Percentiles rank a stretch among this genome's conserved stretches.
Evolutionary conservation across 805 yeast genomes (phyloP).

Genomic region (Sungouiozyma intestinalis): DNA sequence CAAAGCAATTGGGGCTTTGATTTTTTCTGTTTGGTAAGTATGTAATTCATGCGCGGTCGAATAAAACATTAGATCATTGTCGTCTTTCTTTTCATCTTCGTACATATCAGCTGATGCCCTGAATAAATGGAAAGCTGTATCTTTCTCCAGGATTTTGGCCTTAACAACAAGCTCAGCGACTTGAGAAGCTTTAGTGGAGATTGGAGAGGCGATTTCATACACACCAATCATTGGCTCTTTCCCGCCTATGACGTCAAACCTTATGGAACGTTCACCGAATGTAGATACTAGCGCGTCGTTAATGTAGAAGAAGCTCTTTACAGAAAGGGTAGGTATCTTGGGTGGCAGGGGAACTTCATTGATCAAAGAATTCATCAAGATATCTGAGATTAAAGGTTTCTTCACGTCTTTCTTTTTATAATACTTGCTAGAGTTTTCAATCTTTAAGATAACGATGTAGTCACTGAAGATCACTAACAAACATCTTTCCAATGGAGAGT

Average conservation of each 20-base stretch:
- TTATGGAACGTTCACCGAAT: slow-evolving; percentile 19
- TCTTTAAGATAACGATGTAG: slow-evolving; percentile 52
- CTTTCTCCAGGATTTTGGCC: slow-evolving; percentile 66
- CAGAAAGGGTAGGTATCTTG: slow-evolving; percentile 58
- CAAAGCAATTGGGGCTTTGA: slow-evolving; percentile 54
- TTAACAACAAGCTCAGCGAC: slow-evolving; percentile 40
- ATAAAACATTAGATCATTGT: slow-evolving; percentile 28
- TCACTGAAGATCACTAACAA: slow-evolving; percentile 76
- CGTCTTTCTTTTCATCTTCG: slow-evolving; percentile 26
- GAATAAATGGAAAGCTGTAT: slow-evolving; percentile 81
- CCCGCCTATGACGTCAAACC: slow-evolving; percentile 21
- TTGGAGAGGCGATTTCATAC: slow-evolving; percentile 17
- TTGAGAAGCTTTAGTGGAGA: slow-evolving; percentile 46
- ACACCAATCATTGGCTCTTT: slow-evolving; percentile 13
- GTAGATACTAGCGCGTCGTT: slow-evolving; percentile 43
- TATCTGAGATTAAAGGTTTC: slow-evolving; percentile 59
- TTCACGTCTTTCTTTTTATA: slow-evolving; percentile 9
- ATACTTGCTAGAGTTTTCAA: slow-evolving; percentile 34
- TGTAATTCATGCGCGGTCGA: slow-evolving; percentile 60
- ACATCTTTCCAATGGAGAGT: slow-evolving; percentile 32
- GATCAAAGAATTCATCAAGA: slow-evolving; percentile 80
- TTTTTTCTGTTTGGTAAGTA: slow-evolving; percentile 42
- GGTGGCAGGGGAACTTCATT: slow-evolving; percentile 68
- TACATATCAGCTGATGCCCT: slow-evolving; percentile 26
- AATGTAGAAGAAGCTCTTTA: slow-evolving; percentile 57